Conservation (phyloP, 2,329 filamentous ascomycete genomes). For the Fusarium papillatum region DNA sequence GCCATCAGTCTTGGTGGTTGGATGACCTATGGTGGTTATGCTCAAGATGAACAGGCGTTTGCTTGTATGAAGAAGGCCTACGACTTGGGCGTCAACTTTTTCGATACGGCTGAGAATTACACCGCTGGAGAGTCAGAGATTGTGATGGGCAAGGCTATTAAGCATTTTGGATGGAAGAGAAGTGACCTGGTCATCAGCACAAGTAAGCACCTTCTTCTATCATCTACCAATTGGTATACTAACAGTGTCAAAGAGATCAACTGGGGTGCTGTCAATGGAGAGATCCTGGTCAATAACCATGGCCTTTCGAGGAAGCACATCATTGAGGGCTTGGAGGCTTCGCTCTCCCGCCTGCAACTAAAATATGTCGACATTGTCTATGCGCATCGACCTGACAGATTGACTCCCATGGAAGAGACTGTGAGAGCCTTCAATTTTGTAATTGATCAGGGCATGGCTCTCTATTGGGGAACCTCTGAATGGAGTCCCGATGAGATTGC, state of each 20-base stretch:
- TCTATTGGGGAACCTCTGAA: slow-evolving; percentile 76
- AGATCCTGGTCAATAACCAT: slow-evolving; percentile 74
- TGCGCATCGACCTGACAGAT: slow-evolving; percentile 76
- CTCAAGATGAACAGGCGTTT: slow-evolving; percentile 72
- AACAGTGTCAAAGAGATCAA: slow-evolving; percentile 63
- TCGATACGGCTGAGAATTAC: slow-evolving; percentile 73
- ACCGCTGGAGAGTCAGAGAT: slow-evolving; percentile 73
- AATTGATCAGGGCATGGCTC: slow-evolving; percentile 75
- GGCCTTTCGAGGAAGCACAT: slow-evolving; percentile 78
- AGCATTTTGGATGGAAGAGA: slow-evolving; percentile 71
- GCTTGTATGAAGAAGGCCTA: slow-evolving; percentile 74
- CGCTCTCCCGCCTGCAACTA: slow-evolving; percentile 68
- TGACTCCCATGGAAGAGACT: slow-evolving; percentile 79
- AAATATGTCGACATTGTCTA: slow-evolving; percentile 78
- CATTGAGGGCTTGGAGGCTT: slow-evolving; percentile 66
- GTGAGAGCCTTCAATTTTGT: slow-evolving; percentile 80
- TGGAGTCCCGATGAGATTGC: slow-evolving; percentile 79
- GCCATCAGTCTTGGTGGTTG: slow-evolving; percentile 75
- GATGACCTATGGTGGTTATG: slow-evolving; percentile 77
- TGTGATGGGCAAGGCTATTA: slow-evolving; percentile 74
- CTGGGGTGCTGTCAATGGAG: slow-evolving; percentile 73
- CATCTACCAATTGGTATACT: neutral
- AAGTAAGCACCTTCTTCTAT: slow-evolving; percentile 52
- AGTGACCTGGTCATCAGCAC: slow-evolving; percentile 72
- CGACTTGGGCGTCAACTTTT: slow-evolving; percentile 73